Conservation (phyloP, 805 yeast species). For the Candida morakotiae region DNA sequence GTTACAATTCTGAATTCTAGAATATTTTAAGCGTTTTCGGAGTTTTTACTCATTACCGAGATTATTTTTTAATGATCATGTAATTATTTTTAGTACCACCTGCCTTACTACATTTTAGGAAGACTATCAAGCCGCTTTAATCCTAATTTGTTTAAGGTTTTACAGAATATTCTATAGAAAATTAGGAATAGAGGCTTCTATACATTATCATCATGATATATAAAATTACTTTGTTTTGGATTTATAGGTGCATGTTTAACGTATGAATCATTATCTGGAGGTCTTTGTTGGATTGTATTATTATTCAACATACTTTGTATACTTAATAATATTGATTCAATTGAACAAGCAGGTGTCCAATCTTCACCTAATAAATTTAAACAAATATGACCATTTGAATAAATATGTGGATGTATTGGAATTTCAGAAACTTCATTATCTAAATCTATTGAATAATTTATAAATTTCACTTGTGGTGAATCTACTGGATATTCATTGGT, state of each 20-base stretch:
- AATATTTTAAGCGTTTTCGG: constrained; percentile 7
- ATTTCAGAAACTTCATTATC: constrained; percentile 22
- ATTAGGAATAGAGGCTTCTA: no score
- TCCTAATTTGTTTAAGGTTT: no score
- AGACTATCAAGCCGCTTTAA: no score
- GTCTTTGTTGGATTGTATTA: constrained; percentile 46
- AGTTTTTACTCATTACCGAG: constrained; percentile 2
- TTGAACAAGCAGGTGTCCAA: constrained; percentile 63
- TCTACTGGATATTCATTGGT: constrained; percentile 51
- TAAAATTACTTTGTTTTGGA: constrained; percentile 49
- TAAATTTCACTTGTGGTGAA: constrained; percentile 55
- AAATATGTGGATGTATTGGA: constrained; percentile 73
- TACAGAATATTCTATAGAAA: no score
- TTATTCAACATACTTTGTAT: constrained; percentile 61
- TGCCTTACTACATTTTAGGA: no score
- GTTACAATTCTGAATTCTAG: no score
- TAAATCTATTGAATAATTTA: constrained; percentile 13
- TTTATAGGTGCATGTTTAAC: constrained; percentile 51
- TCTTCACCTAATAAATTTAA: constrained; percentile 59
- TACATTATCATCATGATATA: constrained; percentile 58
- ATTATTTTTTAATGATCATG: not conserved
- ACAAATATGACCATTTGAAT: constrained; percentile 78
- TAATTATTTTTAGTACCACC: not conserved
- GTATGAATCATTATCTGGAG: constrained; percentile 53
- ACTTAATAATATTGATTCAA: constrained; percentile 48